phyloP scores from a whole-genome alignment of 2,329 filamentous ascomycete species.

The Tolypocladium guangdongense region DNA sequence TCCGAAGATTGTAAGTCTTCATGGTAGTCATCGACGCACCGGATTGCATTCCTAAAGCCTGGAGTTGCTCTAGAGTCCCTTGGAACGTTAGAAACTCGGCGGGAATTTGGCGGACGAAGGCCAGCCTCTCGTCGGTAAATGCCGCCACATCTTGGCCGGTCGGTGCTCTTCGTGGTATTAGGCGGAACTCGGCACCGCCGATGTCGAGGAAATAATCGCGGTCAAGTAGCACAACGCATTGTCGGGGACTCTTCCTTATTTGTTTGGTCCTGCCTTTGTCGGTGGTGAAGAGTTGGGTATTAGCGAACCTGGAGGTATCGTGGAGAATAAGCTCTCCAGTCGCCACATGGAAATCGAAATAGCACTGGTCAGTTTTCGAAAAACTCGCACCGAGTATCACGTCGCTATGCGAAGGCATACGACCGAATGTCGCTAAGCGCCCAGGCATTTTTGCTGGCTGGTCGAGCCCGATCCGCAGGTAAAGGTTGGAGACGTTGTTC shows the following conservation, averaged over 20 bases:
- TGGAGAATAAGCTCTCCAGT: slow-evolving; percentile 1
- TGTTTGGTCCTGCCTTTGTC: neutral
- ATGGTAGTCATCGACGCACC: neutral
- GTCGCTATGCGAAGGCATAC: neutral
- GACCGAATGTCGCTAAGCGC: neutral
- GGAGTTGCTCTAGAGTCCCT: neutral
- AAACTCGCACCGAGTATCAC: neutral
- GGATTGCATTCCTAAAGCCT: neutral
- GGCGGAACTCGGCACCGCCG: neutral
- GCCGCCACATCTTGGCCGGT: neutral
- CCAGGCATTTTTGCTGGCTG: neutral
- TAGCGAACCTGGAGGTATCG: neutral
- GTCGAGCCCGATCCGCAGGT: neutral
- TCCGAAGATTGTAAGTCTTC: neutral
- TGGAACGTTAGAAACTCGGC: neutral
- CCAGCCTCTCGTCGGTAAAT: neutral
- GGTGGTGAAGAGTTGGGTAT: neutral
- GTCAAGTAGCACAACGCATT: neutral
- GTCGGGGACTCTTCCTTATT: neutral
- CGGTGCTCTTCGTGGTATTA: neutral
- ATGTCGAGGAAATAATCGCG: neutral
- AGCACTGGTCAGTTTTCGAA: slow-evolving; percentile 2
- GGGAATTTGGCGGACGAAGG: neutral
- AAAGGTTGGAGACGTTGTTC: neutral
- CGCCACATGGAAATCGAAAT: slow-evolving; percentile 1